phyloP scores from a whole-genome alignment of 148 eudicot genomes.

The Cornus kousa region DNA sequence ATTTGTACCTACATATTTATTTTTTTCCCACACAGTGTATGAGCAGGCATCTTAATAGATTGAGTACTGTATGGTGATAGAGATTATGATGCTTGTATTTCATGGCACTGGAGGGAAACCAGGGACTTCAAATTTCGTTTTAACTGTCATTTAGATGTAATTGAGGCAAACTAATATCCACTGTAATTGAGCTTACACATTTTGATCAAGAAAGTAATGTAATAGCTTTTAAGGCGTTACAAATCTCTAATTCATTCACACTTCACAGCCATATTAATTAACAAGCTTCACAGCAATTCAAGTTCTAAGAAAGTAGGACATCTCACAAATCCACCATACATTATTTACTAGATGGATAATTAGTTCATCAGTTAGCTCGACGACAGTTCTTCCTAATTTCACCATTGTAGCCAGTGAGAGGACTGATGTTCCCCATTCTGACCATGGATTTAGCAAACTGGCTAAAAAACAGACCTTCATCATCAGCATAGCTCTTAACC shows the following conservation, averaged over 20 bases:
- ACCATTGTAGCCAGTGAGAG: constrained; percentile 66
- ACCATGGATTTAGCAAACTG: constrained; percentile 82
- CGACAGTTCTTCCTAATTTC: constrained; percentile 76
- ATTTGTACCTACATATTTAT: no score
- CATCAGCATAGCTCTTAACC: constrained; percentile 60
- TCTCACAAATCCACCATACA: neutral
- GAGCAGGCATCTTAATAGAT: no score
- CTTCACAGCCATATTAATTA: neutral
- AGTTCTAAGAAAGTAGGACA: neutral
- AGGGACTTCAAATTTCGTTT: no score
- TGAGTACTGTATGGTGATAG: no score
- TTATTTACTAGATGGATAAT: neutral
- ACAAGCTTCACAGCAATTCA: neutral
- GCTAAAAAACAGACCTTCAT: constrained; percentile 55
- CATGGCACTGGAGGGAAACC: no score
- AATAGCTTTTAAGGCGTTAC: neutral
- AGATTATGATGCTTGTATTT: no score
- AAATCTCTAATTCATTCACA: neutral
- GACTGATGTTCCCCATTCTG: constrained; percentile 67
- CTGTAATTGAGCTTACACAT: no score
- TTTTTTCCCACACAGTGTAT: no score
- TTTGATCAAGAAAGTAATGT: neutral
- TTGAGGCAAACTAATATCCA: no score
- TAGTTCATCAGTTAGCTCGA: constrained; percentile 35
- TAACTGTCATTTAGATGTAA: no score